These are phyloP conservation scores for Fraxinus floribunda DNA, from an alignment of 305 asterid genomes.

Conservation along the genomic window DNA sequence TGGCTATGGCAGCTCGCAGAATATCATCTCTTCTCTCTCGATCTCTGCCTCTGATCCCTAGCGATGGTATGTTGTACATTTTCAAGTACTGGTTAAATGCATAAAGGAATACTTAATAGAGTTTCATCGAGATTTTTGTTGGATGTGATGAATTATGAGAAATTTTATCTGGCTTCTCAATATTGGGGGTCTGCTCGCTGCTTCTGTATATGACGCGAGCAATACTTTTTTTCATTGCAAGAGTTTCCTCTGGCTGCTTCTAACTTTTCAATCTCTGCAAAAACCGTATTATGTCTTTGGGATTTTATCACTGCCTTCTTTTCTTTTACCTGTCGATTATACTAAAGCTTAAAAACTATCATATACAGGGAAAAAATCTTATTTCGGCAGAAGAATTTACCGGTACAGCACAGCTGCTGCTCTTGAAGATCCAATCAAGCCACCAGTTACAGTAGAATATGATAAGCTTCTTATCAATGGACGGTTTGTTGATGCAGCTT, in stretches of 20 bases:
- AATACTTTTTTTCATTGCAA: not conserved
- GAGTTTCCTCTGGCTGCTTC: not conserved
- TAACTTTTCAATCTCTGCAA: not conserved
- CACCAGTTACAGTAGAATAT: conserved; percentile 66
- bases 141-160: not conserved
- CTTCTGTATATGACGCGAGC: not conserved
- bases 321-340: not conserved
- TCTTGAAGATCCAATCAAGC: conserved; percentile 75
- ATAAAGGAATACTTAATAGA: not conserved
- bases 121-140: not conserved
- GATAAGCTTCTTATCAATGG: conserved; percentile 92
- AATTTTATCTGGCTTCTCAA: not conserved
- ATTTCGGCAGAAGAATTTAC: conserved; percentile 40
- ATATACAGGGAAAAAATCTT: conserved; percentile 47
- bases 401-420: conserved; percentile 71
- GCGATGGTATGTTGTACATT: conserved; percentile 36
- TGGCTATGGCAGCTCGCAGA: conserved; percentile 59
- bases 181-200: not conserved
- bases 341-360: not conserved
- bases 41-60: conserved; percentile 44
- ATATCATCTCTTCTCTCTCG: conserved; percentile 59
- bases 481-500: conserved; percentile 85
- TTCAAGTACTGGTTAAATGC: not conserved
- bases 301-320: not conserved
- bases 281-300: conserved; percentile 5